phyloP scores from a whole-genome alignment of 2,329 filamentous ascomycete genomes.

The Botrytis fabae region DNA sequence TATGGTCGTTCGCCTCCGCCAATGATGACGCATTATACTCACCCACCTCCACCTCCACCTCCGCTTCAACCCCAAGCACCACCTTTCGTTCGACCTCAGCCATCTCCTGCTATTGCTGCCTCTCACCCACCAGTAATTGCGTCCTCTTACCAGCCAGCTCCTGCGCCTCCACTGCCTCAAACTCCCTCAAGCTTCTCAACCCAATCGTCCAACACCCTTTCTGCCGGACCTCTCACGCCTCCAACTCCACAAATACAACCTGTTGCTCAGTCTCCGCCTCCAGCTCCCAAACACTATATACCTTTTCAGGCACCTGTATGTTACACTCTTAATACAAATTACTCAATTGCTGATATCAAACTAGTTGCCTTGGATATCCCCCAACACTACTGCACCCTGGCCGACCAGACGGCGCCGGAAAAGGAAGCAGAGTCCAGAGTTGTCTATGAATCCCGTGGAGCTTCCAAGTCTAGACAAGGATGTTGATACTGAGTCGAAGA shows the following conservation, averaged over 20 bases:
- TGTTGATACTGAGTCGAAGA: not conserved
- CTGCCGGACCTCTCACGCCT: slow-evolving; percentile 46
- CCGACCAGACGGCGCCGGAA: slow-evolving; percentile 47
- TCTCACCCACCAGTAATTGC: slow-evolving; percentile 52
- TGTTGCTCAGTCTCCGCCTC: slow-evolving; percentile 32
- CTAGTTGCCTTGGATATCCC: slow-evolving; percentile 58
- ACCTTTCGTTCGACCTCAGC: slow-evolving; percentile 51
- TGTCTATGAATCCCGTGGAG: slow-evolving; percentile 34
- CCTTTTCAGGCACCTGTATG: slow-evolving; percentile 55
- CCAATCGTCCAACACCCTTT: slow-evolving; percentile 36
- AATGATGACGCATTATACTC: slow-evolving; percentile 55
- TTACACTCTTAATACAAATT: slow-evolving; percentile 14
- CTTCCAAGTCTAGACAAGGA: slow-evolving; percentile 27
- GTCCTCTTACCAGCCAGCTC: slow-evolving; percentile 50
- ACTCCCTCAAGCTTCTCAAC: slow-evolving; percentile 43
- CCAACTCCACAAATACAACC: slow-evolving; percentile 45
- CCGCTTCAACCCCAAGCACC: slow-evolving; percentile 32
- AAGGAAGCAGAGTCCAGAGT: slow-evolving; percentile 45
- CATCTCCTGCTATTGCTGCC: slow-evolving; percentile 55
- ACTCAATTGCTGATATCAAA: slow-evolving; percentile 35
- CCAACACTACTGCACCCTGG: slow-evolving; percentile 52
- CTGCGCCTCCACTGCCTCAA: slow-evolving; percentile 44
- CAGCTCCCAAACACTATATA: slow-evolving; percentile 28
- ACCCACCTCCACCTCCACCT: slow-evolving; percentile 43
- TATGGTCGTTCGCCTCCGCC: slow-evolving; percentile 53